phyloP scores from a whole-genome alignment of 768 basidiomycete species.

The Trametes cubensis region DNA sequence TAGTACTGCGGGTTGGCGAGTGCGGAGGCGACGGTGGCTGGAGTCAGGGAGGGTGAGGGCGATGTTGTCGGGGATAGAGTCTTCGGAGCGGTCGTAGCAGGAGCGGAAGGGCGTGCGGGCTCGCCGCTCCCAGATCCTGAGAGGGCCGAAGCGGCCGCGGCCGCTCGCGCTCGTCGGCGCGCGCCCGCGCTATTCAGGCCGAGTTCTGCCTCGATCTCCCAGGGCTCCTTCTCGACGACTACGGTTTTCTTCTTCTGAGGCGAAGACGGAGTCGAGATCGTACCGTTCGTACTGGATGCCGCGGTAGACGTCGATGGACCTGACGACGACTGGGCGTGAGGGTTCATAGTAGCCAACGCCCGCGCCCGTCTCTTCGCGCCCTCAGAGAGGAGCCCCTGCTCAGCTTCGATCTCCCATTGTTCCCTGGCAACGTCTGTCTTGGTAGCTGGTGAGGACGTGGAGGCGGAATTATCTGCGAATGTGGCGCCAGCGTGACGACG shows the following conservation, averaged over 20 bases:
- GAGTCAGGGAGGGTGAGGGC: conserved; percentile 16
- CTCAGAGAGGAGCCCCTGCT: conserved; percentile 74
- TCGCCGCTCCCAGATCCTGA: conserved; percentile 8
- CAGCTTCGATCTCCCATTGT: conserved; percentile 79
- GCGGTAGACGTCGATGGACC: conserved; percentile 27
- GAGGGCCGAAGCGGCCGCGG: conserved; percentile 22
- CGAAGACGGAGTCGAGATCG: conserved; percentile 9
- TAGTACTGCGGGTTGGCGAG: conserved; percentile 65
- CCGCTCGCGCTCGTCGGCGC: conserved; percentile 29
- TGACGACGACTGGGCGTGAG: conserved; percentile 9
- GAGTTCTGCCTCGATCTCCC: conserved; percentile 37
- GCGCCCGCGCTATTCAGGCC: conserved; percentile 33
- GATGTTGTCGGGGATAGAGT: neutral
- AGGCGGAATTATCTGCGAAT: conserved; percentile 9
- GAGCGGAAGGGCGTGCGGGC: neutral
- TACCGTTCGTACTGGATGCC: neutral
- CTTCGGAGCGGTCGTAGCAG: neutral
- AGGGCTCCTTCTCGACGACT: conserved; percentile 28
- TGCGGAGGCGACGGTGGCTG: conserved; percentile 38
- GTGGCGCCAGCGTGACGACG: conserved; percentile 35
- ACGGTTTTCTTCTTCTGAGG: conserved; percentile 9
- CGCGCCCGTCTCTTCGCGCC: conserved; percentile 69
- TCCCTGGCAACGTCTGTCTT: conserved; percentile 55
- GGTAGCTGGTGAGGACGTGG: neutral
- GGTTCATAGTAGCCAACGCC: conserved; percentile 45